phyloP scores from a whole-genome alignment of 257 asterid species.

The Scutellaria baicalensis region DNA sequence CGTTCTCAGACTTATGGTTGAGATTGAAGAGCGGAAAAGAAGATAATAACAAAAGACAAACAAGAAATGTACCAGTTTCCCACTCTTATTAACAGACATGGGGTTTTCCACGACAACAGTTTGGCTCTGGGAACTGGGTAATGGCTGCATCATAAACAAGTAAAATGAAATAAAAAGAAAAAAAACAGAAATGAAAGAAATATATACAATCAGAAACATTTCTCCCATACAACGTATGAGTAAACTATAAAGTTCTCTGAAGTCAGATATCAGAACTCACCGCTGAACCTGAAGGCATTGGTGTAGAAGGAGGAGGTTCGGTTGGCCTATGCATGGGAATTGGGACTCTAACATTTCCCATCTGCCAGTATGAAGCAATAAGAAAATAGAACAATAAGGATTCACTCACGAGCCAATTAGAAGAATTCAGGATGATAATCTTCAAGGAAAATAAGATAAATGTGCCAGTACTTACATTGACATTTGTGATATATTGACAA shows the following conservation, averaged over 20 bases:
- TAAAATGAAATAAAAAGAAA: background rate
- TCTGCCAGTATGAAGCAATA: slow-evolving; percentile 19
- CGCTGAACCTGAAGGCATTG: slow-evolving; percentile 38
- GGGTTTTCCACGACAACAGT: slow-evolving; percentile 58
- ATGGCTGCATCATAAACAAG: slow-evolving; percentile 20
- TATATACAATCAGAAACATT: background rate
- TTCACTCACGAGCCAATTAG: background rate
- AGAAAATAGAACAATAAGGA: slow-evolving; percentile 4
- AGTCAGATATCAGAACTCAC: slow-evolving; percentile 27
- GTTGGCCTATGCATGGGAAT: slow-evolving; percentile 48
- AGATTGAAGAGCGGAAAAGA: background rate
- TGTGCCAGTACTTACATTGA: slow-evolving; percentile 33
- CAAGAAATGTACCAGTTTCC: slow-evolving; percentile 40
- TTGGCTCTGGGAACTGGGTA: slow-evolving; percentile 44
- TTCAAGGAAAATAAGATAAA: background rate
- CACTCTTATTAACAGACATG: slow-evolving; percentile 55
- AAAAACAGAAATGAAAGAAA: background rate
- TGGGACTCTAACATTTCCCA: slow-evolving; percentile 58
- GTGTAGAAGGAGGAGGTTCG: slow-evolving; percentile 37
- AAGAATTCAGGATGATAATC: background rate
- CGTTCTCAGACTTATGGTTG: slow-evolving; percentile 1
- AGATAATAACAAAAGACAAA: background rate
- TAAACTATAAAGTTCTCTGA: background rate
- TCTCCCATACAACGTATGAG: background rate
- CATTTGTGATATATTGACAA: slow-evolving; percentile 48